A percentile compares a stretch with the other conserved stretches of the same genome.
Evolutionary conservation across 169 alveolate genomes (phyloP).

Genomic region (Eimeria brunetti): DNA sequence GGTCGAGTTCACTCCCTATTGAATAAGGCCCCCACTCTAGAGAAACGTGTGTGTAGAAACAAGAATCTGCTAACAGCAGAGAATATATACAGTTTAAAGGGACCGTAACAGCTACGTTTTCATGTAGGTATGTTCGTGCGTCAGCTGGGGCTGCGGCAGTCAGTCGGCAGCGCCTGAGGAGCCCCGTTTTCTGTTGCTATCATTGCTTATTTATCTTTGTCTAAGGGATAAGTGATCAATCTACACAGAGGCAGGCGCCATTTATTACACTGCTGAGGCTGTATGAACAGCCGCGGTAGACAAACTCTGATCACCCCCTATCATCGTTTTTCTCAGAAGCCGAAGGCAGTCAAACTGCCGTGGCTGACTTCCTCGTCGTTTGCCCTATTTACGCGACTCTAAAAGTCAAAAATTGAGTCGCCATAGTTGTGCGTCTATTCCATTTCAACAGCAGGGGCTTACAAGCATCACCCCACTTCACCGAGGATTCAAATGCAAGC

Average conservation of each 20-base stretch:
- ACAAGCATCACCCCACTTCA: not conserved
- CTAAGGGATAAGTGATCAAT: not conserved
- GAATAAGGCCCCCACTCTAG: not conserved
- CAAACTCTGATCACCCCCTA: not conserved
- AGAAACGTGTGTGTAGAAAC: not conserved
- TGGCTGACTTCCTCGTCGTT: not conserved
- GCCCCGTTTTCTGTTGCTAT: not conserved
- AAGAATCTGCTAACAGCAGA: not conserved
- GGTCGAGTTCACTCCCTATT: not conserved
- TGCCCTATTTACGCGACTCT: not conserved
- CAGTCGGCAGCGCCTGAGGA: slow-evolving; percentile 23
- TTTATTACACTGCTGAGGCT: not conserved
- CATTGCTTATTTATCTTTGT: not conserved
- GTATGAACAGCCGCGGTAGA: not conserved
- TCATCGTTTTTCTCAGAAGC: not conserved
- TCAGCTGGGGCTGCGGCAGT: not conserved
- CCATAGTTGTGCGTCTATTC: no score
- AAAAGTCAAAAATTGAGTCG: not conserved
- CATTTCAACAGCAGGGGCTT: not conserved
- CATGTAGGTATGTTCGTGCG: no score
- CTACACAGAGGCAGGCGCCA: not conserved
- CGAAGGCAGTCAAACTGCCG: not conserved
- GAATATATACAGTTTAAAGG: not conserved
- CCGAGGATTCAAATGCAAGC: not conserved
- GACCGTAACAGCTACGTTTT: no score